These are phyloP conservation scores for Graphiopsis chlorocephala DNA, from an alignment of 2,329 filamentous ascomycete species.

Conservation along the genomic window DNA sequence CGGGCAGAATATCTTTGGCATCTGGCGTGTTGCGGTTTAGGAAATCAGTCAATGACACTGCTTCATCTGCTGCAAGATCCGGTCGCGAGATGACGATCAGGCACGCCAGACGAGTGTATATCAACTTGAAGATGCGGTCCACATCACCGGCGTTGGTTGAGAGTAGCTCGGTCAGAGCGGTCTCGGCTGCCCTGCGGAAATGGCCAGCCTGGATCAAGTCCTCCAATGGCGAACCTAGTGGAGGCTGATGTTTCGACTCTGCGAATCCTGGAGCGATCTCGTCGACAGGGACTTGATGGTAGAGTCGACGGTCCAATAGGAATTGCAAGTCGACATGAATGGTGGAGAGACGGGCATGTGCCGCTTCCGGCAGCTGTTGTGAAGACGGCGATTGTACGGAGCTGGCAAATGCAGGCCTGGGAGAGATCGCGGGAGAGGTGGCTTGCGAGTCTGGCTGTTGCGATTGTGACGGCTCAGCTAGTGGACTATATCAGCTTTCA, in stretches of 20 bases:
- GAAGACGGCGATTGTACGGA: constrained; percentile 10
- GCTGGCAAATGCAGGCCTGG: constrained; percentile 9
- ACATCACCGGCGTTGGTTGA: constrained; percentile 55
- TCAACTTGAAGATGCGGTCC: constrained; percentile 67
- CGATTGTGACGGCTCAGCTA: constrained; percentile 19
- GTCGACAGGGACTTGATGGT: constrained; percentile 71
- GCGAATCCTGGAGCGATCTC: constrained; percentile 65
- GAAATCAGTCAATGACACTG: constrained; percentile 61
- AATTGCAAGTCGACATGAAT: constrained; percentile 70
- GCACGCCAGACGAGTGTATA: constrained; percentile 79
- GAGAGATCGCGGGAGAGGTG: constrained; percentile 25
- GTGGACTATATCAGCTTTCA: constrained; percentile 27
- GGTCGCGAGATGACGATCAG: constrained; percentile 73
- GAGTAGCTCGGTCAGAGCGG: constrained; percentile 42
- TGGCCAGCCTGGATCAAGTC: constrained; percentile 69
- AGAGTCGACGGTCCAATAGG: constrained; percentile 75
- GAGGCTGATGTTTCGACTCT: constrained; percentile 62
- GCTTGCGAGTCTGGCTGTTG: constrained; percentile 21
- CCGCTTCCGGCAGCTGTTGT: constrained; percentile 21
- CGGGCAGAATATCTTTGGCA: constrained; percentile 55
- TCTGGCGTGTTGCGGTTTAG: constrained; percentile 42
- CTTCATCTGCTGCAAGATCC: constrained; percentile 57
- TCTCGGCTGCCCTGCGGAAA: constrained; percentile 62
- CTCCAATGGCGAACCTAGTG: constrained; percentile 62
- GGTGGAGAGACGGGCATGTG: constrained; percentile 8